Evolutionary conservation across 2,329 filamentous ascomycete genomes (phyloP), one percentile per base, ranked within the genome.

Genomic region (Pseudopyrenochaeta lycopersici): DNA sequence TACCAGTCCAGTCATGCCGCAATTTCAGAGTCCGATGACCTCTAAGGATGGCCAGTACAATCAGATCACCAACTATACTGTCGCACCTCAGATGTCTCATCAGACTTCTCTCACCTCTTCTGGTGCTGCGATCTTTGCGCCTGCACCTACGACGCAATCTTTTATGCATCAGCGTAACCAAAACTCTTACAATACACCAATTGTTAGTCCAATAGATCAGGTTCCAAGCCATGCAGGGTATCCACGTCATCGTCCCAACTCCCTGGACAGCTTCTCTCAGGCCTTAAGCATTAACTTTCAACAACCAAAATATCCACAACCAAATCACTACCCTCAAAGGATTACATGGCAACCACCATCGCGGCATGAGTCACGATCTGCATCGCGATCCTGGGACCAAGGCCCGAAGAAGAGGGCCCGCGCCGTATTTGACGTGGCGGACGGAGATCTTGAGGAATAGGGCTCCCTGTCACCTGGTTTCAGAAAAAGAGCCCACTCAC

Each of bases 211-310:
- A n/a, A 44, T 15, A 18, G 49, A 53, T 20, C 64, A 66, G 29
- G 44, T 60, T 5, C 17, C 53, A 3, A 42, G 49, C 1, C 62
- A 64, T 33, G 45, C 46, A 12, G 49, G 57, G 7, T 64, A 62
- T 36, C 49, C 58, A 11, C 59, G 67, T 17, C 58, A 62, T 11
- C 66, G 67, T 15, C 62, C 63, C 10, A 54, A 63, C 32, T 70
- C 67, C 20, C 44, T 70, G 50, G 67, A 69, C 42, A 67, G 49
- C 49, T 67, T 69, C 51, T 49, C 58, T 11, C 61, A 50, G 41
- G 35, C 50, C 15, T 64, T 50, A 50, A 68, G 61, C 48, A 68
- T 64, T 48, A 56, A 55, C 43, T 29, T 54, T 7, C 46, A 58
- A 23, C 61, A 62, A 42, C 52, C 62, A 9, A 27, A 27, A 27